These are phyloP conservation scores for Forsythia viridissima DNA, from an alignment of 257 asterid genomes.

Conservation along the genomic window DNA sequence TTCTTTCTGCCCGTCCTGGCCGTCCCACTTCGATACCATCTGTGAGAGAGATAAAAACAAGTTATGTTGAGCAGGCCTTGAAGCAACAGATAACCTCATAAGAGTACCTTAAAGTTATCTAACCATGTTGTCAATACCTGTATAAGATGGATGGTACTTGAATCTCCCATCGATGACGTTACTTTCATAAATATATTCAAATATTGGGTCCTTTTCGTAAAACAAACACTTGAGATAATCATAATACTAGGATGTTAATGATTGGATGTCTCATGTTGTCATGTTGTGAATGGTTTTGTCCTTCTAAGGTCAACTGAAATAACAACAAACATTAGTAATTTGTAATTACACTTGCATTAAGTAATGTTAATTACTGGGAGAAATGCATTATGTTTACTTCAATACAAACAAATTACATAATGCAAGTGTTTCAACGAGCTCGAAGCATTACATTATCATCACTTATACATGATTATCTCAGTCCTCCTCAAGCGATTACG, in stretches of 20 bases:
- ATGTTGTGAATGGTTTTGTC: constrained; percentile 8
- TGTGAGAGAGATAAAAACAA: background rate
- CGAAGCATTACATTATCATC: too few species aligned
- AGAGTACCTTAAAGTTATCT: constrained; percentile 18
- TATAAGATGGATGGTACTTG: constrained; percentile 13
- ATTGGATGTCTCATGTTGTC: constrained; percentile 29
- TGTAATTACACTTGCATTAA: background rate
- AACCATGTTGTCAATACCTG: constrained; percentile 20
- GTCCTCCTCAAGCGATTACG: too few species aligned
- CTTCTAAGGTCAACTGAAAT: background rate
- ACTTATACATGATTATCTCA: too few species aligned
- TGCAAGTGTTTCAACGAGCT: too few species aligned
- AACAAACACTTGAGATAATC: constrained; percentile 22
- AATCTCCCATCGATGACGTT: constrained; percentile 9
- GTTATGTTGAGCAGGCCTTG: constrained; percentile 24
- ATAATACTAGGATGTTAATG: constrained; percentile 10
- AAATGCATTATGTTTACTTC: too few species aligned
- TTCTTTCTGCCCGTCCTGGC: background rate
- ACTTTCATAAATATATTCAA: constrained; percentile 1
- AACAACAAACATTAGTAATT: background rate
- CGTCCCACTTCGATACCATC: background rate
- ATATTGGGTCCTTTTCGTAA: constrained; percentile 21
- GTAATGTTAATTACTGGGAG: too few species aligned
- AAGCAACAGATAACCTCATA: background rate
- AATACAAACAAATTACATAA: too few species aligned